Base-by-base conservation (phyloP, 1,284 basidiomycete species). In the Irpex rosettiformis region DNA sequence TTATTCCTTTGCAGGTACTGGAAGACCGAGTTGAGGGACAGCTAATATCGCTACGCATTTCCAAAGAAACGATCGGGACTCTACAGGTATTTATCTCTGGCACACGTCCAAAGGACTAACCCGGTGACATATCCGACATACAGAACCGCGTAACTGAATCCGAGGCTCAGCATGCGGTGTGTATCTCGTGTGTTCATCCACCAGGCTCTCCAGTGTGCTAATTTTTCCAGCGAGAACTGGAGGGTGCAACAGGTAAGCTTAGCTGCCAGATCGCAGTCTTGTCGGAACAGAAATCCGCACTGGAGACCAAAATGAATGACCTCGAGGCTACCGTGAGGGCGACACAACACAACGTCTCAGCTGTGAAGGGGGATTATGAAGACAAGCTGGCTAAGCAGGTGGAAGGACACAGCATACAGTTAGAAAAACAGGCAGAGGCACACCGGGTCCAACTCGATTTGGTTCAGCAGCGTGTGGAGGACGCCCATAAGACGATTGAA, bases 21-120 rank as follows among this genome's bases (percentile, higher is more conserved):
- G 82, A 85, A 66, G 83, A 86, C 58, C 76, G 83, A n/a, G 81
- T 81, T 57, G 83, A 85, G 16, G 78, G 84, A 16, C 84, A 86
- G 62, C 67, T 75, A 0, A 70, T 81, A 10, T 80, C 79, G 5
- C 66, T 84, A 49, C 73, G 76, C 37, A 67, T 83, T 18, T 75
- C 79, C 16, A 83, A 82, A 63, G 83, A 86, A 59, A 74, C 79
- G 18, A 71, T 76, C 27, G 80, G 77, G 1, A 82, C 85, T 64
- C 62, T 80, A 18, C 84, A 85, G 75, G 84, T 84, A n/a, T n/a
- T n/a, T n/a, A n/a, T n/a, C n/a, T n/a, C n/a, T n/a, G n/a, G 60
- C 56, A 54, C 30, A 24, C 25, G 18, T n/a, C n/a, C n/a, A n/a
- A n/a, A n/a, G n/a, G n/a, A n/a, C n/a, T n/a, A n/a, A n/a, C n/a